Conservation (phyloP, 2,329 filamentous ascomycete genomes). For the Aspergillaceae sp. region DNA sequence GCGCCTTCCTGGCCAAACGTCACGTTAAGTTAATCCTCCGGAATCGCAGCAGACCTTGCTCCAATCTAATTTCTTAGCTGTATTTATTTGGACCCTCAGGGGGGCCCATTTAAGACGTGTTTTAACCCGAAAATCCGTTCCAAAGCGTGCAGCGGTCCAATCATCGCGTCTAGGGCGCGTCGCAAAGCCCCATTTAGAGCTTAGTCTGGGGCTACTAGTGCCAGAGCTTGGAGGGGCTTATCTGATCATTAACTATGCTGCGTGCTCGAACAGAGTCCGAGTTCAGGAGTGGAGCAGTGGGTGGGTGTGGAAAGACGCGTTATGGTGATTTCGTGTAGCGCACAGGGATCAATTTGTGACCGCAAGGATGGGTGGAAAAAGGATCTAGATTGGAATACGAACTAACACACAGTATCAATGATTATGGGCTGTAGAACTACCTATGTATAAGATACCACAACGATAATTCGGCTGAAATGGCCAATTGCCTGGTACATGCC, state of each 20-base stretch:
- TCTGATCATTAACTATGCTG: slow-evolving; percentile 13
- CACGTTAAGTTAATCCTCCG: neutral
- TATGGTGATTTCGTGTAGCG: neutral
- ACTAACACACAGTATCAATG: too few relatives aligned
- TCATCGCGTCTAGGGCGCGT: slow-evolving; percentile 6
- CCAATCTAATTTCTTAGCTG: neutral
- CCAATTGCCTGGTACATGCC: too few relatives aligned
- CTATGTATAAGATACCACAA: too few relatives aligned
- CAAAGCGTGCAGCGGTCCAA: neutral
- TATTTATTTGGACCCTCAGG: neutral
- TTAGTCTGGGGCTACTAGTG: neutral
- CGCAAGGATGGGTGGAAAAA: too few relatives aligned
- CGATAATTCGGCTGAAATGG: too few relatives aligned
- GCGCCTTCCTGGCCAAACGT: too few relatives aligned
- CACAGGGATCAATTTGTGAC: neutral
- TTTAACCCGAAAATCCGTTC: slow-evolving; percentile 14
- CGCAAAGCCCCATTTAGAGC: slow-evolving; percentile 1
- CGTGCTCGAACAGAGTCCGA: slow-evolving; percentile 3
- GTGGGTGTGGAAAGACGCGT: neutral
- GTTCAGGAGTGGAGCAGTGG: slow-evolving; percentile 3
- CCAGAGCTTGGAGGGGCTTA: slow-evolving; percentile 6
- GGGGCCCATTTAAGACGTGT: neutral
- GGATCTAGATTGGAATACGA: too few relatives aligned
- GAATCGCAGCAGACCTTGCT: neutral
- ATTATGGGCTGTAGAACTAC: too few relatives aligned